These are phyloP conservation scores for Hymenoscyphus infarciens DNA, from an alignment of 2,329 filamentous ascomycete species.

Conservation along the genomic window DNA sequence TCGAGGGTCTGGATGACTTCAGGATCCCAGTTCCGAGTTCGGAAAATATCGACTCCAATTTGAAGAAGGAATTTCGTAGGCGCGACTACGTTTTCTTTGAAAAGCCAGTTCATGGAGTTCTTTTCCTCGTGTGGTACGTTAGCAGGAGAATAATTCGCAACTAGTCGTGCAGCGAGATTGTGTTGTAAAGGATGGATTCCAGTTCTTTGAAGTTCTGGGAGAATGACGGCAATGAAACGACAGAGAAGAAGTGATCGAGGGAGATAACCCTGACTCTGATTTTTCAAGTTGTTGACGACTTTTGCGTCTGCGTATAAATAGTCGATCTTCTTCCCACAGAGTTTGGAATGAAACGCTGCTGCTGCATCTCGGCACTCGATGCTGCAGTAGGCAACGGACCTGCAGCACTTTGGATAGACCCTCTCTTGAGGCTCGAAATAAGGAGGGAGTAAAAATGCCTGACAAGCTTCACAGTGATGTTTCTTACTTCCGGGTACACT, in stretches of 20 bases:
- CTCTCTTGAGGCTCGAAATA: conserved; percentile 13
- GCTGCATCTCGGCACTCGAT: conserved; percentile 23
- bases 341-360: conserved; percentile 23
- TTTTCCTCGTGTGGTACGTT: conserved; percentile 7
- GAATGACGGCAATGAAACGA: conserved; percentile 24
- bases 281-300: neutral
- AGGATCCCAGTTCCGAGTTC: conserved; percentile 16
- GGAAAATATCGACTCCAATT: conserved; percentile 30
- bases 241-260: conserved; percentile 27
- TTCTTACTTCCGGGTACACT: conserved; percentile 17
- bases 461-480: conserved; percentile 30
- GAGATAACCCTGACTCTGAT: neutral
- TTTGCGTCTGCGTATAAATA: conserved; percentile 23
- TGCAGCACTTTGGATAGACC: conserved; percentile 22
- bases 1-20: conserved; percentile 31
- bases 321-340: conserved; percentile 27
- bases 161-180: conserved; percentile 23
- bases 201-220: conserved; percentile 16
- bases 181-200: conserved; percentile 26
- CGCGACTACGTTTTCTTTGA: conserved; percentile 27
- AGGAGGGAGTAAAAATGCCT: conserved; percentile 19
- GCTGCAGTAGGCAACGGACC: conserved; percentile 27
- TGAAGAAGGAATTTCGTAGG: conserved; percentile 24
- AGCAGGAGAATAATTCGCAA: conserved; percentile 25
- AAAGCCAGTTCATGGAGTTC: conserved; percentile 22